Evolutionary conservation across 1,284 basidiomycete genomes (phyloP), one percentile per base, ranked within the genome.

Genomic region (Porogramme epimiltina): DNA sequence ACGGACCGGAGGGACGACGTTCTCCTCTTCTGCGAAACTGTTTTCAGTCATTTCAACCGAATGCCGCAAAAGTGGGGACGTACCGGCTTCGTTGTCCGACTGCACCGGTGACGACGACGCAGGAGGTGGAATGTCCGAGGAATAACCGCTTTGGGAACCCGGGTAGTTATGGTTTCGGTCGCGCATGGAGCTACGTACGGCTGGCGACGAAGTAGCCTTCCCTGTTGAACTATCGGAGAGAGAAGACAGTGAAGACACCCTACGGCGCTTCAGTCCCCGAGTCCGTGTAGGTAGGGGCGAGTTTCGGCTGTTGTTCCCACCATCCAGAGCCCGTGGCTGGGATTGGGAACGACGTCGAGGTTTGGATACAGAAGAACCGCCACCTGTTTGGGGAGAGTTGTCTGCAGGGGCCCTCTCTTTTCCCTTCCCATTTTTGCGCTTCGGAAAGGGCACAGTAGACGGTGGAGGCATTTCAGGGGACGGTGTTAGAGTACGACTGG

Each of bases 221-320:
- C 26, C 48, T 36, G 48, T 46, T 26, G 41, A 52, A 37, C 13
- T 42, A 33, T 47, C 52, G 11, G 57, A 59, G n/a, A 49, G 22
- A 19, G 63, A 56, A 1, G 59, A 54, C 19, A 54, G 56, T 8
- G 59, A 62, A 24, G 62, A 47, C 25, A 63, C 54, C 22, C 64
- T 60, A 25, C 62, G 58, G 24, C 65, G 64, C 44, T 67, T 66
- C n/a, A 47, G 55, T 4, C 44, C 39, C 28, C 45, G 48, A 15
- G 34, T 6, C 8, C 5, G 10, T 16, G 46, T 16, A 18, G 56
- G 51, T 2, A 49, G 43, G 10, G 40, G 34, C 9, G 49, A 43
- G 20, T 23, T 36, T 38, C 4, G 63, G 45, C 31, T 60, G 19
- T 47, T 22, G 45, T 8, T 10, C 31, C 40, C 45, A 31, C 57